Evolutionary conservation across 352 stramenopile genomes (phyloP), one percentile per base, ranked within the genome.

Genomic region (Phytophthora lateralis): DNA sequence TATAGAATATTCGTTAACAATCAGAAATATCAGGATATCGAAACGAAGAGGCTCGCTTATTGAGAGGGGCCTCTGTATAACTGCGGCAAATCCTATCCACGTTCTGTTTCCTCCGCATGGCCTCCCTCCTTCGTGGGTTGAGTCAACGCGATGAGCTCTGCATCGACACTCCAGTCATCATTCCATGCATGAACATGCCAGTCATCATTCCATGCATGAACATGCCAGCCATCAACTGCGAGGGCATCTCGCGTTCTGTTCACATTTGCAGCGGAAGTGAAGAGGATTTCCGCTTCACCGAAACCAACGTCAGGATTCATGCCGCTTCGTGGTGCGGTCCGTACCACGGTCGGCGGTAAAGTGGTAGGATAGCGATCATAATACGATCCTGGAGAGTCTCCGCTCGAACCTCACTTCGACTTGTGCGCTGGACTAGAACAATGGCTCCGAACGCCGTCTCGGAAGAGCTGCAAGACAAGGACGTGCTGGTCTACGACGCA

Each of bases 401-500:
- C 38, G 11, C 11, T 45, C 9, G 8, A 26, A 17, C n/a, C 39
- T 35, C 49, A 56, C 34, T 56, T 56, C 15, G n/a, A 12, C 49
- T 56, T 56, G 32, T 56, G 12, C 8, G n/a, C 15, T 24, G 17
- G 2, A 7, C 20, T 29, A 3, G 24, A 21, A 46, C 35, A 5
- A 66, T 66, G 59, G 51, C 51, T 32, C 59, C 59, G 6, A 66
- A 66, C 51, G 26, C 20, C 15, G 35, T 41, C 15, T 26, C 24
- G 42, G 32, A 41, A n/a, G 20, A 12, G 20, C 15, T 27, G 15
- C 45, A 57, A 32, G 0, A 20, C 59, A 45, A 65, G 41, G 48
- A 56, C 27, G 61, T 66, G 21, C 26, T 81, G 39, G 66, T 68
- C 45, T 75, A 80, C 35, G 55, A 65, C 15, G 63, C 74, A 5